Conservation (phyloP, 164 flowering plant species). For the Pachysandra terminalis region DNA sequence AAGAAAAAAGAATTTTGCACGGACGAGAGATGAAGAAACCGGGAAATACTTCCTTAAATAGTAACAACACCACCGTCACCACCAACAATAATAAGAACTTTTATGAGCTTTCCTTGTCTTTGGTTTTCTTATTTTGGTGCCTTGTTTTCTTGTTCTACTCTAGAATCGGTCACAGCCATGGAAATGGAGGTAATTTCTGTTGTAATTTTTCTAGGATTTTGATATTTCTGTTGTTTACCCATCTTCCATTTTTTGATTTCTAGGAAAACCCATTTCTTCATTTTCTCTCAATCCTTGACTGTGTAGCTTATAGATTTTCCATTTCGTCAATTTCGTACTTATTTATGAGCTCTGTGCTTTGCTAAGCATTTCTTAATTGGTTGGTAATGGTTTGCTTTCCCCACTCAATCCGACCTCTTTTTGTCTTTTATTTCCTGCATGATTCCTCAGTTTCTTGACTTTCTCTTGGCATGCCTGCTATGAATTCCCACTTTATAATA, state of each 20-base stretch:
- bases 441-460: not conserved
- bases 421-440: not conserved
- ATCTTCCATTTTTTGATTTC: not conserved
- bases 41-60: constrained; percentile 18
- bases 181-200: constrained; percentile 38
- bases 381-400: too few species aligned
- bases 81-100: constrained; percentile 20
- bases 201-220: not conserved
- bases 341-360: not conserved
- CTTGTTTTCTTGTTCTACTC: constrained; percentile 48
- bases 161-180: constrained; percentile 42
- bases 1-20: not conserved
- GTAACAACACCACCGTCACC: not conserved
- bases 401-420: too few species aligned
- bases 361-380: constrained; percentile 2
- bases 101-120: constrained; percentile 41
- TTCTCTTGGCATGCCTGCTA: not conserved
- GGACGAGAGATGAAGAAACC: constrained; percentile 49
- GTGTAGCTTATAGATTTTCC: not conserved
- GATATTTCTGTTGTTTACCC: not conserved
- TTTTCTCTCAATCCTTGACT: not conserved
- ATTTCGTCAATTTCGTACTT: not conserved
- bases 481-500: too few species aligned
- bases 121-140: constrained; percentile 53
- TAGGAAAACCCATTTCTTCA: constrained; percentile 11